These are phyloP conservation scores for Leonotis leonurus DNA, from an alignment of 257 asterid genomes.

Conservation along the genomic window DNA sequence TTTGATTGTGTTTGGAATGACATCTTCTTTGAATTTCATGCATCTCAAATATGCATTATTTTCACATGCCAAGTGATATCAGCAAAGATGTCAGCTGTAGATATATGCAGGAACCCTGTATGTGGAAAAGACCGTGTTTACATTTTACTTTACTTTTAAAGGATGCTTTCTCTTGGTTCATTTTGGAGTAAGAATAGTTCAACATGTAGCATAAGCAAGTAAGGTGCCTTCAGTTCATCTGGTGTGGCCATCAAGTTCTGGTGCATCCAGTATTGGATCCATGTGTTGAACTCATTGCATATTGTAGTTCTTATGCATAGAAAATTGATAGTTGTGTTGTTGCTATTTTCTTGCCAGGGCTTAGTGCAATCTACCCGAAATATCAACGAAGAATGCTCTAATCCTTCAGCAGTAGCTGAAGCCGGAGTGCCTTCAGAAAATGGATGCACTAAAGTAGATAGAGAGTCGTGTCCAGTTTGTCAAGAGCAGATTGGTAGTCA, in stretches of 20 bases:
- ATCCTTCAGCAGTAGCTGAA: slow-evolving; percentile 32
- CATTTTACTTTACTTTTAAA: not conserved
- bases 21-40: not conserved
- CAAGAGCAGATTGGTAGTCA: slow-evolving; percentile 82
- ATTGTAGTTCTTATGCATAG: slow-evolving; percentile 6
- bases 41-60: not conserved
- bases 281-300: not conserved
- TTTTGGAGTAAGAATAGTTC: not conserved
- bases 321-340: slow-evolving; percentile 1
- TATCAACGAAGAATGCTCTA: slow-evolving; percentile 29
- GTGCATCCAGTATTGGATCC: slow-evolving; percentile 1
- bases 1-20: not conserved
- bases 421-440: slow-evolving; percentile 24
- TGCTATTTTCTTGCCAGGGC: slow-evolving; percentile 46
- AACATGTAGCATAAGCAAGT: not conserved
- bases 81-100: not conserved
- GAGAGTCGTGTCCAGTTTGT: slow-evolving; percentile 81
- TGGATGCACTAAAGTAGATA: slow-evolving; percentile 27
- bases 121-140: not conserved
- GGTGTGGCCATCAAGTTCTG: not conserved
- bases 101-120: not conserved
- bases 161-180: not conserved
- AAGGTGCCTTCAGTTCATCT: not conserved
- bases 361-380: slow-evolving; percentile 61
- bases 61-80: not conserved